These are phyloP conservation scores for Aspergillus viridinutans DNA, from an alignment of 2,329 filamentous ascomycete genomes.

Conservation along the genomic window DNA sequence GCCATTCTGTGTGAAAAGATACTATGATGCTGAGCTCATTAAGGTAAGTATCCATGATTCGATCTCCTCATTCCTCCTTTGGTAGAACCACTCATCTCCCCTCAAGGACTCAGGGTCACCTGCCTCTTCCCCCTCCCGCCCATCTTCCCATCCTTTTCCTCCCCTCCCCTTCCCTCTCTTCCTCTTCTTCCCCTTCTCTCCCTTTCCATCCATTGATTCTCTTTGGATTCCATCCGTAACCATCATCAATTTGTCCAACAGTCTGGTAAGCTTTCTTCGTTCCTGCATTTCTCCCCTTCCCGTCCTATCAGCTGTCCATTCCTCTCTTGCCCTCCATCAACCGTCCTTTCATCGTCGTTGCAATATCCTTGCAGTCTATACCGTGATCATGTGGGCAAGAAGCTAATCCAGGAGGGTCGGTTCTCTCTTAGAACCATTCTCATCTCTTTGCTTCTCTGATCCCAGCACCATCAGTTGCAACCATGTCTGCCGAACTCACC, in stretches of 20 bases:
- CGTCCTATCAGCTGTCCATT: neutral
- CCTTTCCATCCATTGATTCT: constrained; percentile 1
- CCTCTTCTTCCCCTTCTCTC: constrained; percentile 5
- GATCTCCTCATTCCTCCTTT: neutral
- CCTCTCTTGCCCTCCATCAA: neutral
- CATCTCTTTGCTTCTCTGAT: constrained; percentile 2
- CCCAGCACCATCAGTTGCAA: constrained; percentile 11
- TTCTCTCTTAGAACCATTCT: constrained; percentile 1
- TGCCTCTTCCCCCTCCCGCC: constrained; percentile 19
- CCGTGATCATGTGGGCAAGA: neutral
- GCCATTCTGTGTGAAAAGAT: neutral
- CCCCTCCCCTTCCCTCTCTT: constrained; percentile 3
- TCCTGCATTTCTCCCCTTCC: constrained; percentile 1
- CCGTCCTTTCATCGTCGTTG: constrained; percentile 3
- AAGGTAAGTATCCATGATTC: neutral
- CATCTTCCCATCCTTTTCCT: constrained; percentile 1
- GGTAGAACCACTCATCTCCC: constrained; percentile 10
- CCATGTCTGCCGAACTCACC: constrained; percentile 63
- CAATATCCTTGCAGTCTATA: constrained; percentile 7
- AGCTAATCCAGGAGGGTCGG: neutral
- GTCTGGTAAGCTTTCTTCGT: constrained; percentile 9
- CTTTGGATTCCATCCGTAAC: constrained; percentile 1
- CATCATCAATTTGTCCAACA: neutral
- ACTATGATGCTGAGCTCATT: neutral
- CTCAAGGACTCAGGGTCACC: constrained; percentile 22